Percentiles rank a stretch among this genome's conserved stretches.
Conservation (phyloP, 176 grass and related monocot genomes). For the Dendrocalamus sinicus region DNA sequence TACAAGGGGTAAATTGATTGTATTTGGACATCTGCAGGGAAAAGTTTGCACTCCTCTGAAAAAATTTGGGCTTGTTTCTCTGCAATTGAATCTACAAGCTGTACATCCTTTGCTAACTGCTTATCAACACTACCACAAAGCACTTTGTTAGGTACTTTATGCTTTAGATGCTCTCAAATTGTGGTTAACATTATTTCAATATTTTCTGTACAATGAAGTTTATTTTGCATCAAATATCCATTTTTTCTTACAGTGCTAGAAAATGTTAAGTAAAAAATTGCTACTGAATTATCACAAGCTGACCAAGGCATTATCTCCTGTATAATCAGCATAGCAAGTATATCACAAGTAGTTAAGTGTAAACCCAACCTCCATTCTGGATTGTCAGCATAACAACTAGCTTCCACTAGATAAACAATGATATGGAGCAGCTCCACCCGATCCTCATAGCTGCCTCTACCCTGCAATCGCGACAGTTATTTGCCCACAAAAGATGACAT, state of each 20-base stretch:
- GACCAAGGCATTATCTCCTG: neutral
- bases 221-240: neutral
- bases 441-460: constrained; percentile 85
- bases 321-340: neutral
- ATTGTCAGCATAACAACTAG: constrained; percentile 89
- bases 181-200: neutral
- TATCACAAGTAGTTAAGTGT: constrained; percentile 11
- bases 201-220: neutral
- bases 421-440: constrained; percentile 80
- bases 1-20: constrained; percentile 98
- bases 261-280: neutral
- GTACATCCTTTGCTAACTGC: constrained; percentile 92
- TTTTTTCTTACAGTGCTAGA: neutral
- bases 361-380: constrained; percentile 84
- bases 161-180: neutral
- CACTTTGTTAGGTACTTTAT: constrained; percentile 19
- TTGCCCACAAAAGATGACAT: neutral
- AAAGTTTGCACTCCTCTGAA: constrained; percentile 96
- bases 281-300: neutral
- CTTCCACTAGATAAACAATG: constrained; percentile 92
- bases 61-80: constrained; percentile 94
- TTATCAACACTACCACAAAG: constrained; percentile 80
- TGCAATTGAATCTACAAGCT: constrained; percentile 93
- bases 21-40: constrained; percentile 98
- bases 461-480: constrained; percentile 51